phyloP scores from a whole-genome alignment of 2,329 filamentous ascomycete species.

The Colletotrichum orbiculare region DNA sequence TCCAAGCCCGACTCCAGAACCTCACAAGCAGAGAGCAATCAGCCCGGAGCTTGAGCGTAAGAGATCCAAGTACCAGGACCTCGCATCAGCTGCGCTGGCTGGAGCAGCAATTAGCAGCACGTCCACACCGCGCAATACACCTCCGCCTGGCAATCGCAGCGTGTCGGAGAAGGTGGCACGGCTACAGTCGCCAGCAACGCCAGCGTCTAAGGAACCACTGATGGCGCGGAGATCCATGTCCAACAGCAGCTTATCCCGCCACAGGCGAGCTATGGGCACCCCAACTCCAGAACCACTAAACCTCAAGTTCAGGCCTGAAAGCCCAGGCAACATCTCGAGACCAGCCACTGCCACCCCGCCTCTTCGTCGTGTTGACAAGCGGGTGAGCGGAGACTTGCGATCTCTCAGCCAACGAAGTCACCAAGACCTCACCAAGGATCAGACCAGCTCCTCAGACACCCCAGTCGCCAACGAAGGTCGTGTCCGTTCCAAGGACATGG shows the following conservation, averaged over 20 bases:
- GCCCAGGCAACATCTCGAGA: conserved; percentile 64
- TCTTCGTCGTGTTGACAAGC: conserved; percentile 75
- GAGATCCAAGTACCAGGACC: conserved; percentile 42
- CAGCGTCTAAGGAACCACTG: conserved; percentile 36
- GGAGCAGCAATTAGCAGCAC: conserved; percentile 38
- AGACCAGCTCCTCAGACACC: conserved; percentile 53
- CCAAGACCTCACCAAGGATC: conserved; percentile 38
- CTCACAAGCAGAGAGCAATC: conserved; percentile 51
- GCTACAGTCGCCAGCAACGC: conserved; percentile 36
- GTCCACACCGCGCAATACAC: conserved; percentile 27
- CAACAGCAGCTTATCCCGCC: conserved; percentile 64
- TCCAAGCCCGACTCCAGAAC: conserved; percentile 49
- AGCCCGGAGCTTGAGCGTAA: conserved; percentile 37
- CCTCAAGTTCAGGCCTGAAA: conserved; percentile 70
- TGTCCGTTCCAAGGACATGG: conserved; percentile 85
- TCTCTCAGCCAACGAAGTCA: conserved; percentile 69
- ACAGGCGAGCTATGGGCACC: conserved; percentile 43
- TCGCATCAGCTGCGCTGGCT: conserved; percentile 46
- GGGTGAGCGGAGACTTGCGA: conserved; percentile 81
- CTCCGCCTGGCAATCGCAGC: conserved; percentile 44
- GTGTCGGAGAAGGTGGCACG: conserved; percentile 50
- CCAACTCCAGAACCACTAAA: conserved; percentile 63
- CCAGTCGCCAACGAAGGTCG: conserved; percentile 90
- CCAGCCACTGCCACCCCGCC: conserved; percentile 70
- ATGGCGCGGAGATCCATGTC: conserved; percentile 58